Evolutionary conservation across 2,329 filamentous ascomycete species (phyloP), one percentile per base, ranked within the genome.

Genomic region (Annulohypoxylon truncatum): DNA sequence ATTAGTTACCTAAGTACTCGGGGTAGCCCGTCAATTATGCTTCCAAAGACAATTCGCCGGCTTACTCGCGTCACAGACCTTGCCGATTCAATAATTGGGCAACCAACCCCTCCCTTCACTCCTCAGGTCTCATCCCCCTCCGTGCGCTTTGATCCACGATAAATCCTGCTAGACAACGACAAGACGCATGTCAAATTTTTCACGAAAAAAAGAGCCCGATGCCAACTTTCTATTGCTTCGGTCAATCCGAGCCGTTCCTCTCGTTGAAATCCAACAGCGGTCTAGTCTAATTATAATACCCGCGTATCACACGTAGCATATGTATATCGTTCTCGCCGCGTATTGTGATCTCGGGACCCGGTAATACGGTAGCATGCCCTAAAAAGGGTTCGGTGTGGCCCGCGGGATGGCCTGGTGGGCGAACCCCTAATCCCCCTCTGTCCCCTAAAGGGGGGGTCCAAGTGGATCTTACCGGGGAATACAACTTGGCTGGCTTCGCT

Each of bases 341-440:
- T 10, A 56, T 33, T 15, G 13, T 15, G 28, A 22, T 50, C 52
- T 29, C 22, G 15, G 59, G 46, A 51, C 62, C 62, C 66, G 47
- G 55, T 55, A 29, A 42, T 48, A 54, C 66, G 66, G 66, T 64
- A 66, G 50, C 62, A 68, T 54, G 28, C 48, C 66, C 62, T 22
- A 58, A 68, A 59, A 20, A 47, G 51, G 58, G 20, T 42, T 66
- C 66, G 66, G 66, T 68, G 66, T 66, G 55, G 47, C 55, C 56
- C 66, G 51, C 47, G 61, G 50, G 48, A 51, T 46, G 40, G 42
- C 40, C 33, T 20, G 13, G 7, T 15, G 15, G n/a, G 42, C 35
- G 51, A 40, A 26, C 54, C 63, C 64, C 56, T 53, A 58, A 53
- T 38, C 12, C 33, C 28, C 9, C 29, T 12, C 7, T 31, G 29